Conservation (phyloP, 2,329 filamentous ascomycete genomes). For the Neonectria hederae region DNA sequence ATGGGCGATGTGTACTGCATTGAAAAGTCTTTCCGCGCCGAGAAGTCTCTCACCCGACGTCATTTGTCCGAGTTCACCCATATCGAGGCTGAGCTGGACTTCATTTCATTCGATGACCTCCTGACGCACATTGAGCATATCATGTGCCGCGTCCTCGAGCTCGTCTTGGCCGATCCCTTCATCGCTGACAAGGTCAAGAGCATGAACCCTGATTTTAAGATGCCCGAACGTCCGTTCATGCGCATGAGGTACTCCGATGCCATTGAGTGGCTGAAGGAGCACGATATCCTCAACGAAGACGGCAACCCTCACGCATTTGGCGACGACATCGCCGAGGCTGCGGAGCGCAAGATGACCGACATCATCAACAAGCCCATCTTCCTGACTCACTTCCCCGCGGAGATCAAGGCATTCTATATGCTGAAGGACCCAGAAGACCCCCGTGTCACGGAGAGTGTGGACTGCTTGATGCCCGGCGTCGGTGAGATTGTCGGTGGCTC, state of each 20-base stretch:
- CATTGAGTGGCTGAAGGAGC: constrained; percentile 90
- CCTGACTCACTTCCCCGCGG: constrained; percentile 94
- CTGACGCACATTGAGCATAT: constrained; percentile 87
- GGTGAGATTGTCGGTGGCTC: constrained; percentile 96
- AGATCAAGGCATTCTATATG: constrained; percentile 99
- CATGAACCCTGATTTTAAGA: constrained; percentile 90
- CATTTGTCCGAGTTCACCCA: constrained; percentile 97
- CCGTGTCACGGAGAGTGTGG: constrained; percentile 92
- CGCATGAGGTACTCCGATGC: constrained; percentile 96
- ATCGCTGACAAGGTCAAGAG: constrained; percentile 79
- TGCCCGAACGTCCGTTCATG: constrained; percentile 85
- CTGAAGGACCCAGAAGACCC: constrained; percentile 81
- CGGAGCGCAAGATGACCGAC: constrained; percentile 96
- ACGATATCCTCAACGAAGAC: constrained; percentile 93
- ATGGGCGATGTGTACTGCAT: constrained; percentile 98
- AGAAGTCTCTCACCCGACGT: constrained; percentile 93
- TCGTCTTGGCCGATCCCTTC: constrained; percentile 76
- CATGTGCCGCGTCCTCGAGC: constrained; percentile 85
- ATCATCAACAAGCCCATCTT: constrained; percentile 95
- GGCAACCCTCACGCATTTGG: constrained; percentile 90
- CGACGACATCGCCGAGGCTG: constrained; percentile 97
- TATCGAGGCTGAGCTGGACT: constrained; percentile 95
- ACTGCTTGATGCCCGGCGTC: constrained; percentile 87
- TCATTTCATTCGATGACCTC: constrained; percentile 91
- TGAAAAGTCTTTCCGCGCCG: constrained; percentile 97